Evolutionary conservation across 148 eudicot species (phyloP).

Genomic region (Vaccinium vitisidaea): DNA sequence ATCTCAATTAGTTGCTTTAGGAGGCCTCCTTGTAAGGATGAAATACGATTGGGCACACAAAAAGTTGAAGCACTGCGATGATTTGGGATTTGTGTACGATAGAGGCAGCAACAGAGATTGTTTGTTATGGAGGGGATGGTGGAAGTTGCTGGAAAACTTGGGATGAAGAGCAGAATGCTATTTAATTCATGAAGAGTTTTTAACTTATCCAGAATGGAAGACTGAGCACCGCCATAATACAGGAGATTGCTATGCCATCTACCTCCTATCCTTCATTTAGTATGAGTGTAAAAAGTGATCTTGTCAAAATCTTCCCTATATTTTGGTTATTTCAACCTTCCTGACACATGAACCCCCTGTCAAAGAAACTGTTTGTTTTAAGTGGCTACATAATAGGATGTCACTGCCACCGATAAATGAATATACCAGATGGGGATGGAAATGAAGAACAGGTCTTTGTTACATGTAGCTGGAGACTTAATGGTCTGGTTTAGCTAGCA

Average conservation of each 20-base stretch:
- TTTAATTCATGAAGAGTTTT: not conserved
- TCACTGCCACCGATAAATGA: not conserved
- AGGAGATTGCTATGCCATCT: not conserved
- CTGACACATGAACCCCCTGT: not conserved
- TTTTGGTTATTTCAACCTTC: not conserved
- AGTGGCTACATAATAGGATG: not conserved
- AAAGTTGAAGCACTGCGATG: not conserved
- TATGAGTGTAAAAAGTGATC: not conserved
- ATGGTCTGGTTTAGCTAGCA: not conserved
- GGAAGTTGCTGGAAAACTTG: not conserved
- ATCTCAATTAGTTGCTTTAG: not conserved
- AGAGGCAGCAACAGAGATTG: not conserved
- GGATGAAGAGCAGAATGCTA: not conserved
- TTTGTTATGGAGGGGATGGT: not conserved
- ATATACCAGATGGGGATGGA: not conserved
- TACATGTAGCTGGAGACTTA: not conserved
- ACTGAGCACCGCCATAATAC: not conserved
- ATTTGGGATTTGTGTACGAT: not conserved
- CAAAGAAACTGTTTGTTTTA: not conserved
- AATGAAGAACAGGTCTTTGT: not conserved
- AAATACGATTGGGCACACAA: not conserved
- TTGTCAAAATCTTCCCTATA: not conserved
- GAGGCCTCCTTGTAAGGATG: not conserved
- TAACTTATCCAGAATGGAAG: not conserved
- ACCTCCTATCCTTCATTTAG: not conserved